Evolutionary conservation across 2,329 filamentous ascomycete genomes (phyloP).

Genomic region (Pseudocercospora macadamiae): DNA sequence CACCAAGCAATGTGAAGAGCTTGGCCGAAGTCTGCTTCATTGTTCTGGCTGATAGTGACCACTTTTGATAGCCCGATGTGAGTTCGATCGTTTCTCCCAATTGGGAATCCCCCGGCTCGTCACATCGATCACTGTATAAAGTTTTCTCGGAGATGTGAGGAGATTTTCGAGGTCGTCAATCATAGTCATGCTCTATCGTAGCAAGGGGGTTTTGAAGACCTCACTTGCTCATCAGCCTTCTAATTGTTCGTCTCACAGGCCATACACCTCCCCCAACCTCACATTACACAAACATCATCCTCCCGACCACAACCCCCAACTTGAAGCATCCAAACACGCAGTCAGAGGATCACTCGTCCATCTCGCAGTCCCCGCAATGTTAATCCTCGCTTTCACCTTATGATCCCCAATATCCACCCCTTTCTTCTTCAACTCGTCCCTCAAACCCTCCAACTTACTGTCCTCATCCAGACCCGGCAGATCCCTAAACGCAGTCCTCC

Average conservation of each 20-base stretch:
- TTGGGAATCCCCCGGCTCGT: too few relatives aligned
- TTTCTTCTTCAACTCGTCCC: constrained; percentile 16
- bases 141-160: too few relatives aligned
- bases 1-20: too few relatives aligned
- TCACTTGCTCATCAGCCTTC: too few relatives aligned
- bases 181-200: too few relatives aligned
- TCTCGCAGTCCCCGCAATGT: constrained; percentile 11
- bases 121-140: too few relatives aligned
- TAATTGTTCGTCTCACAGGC: too few relatives aligned
- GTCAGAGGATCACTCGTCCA: constrained; percentile 24
- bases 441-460: constrained; percentile 22
- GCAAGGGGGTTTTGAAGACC: too few relatives aligned
- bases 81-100: too few relatives aligned
- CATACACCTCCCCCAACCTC: background rate
- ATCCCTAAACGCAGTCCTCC: constrained; percentile 23
- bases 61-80: too few relatives aligned
- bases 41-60: background rate
- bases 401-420: constrained; percentile 17
- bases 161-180: too few relatives aligned
- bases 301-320: constrained; percentile 20
- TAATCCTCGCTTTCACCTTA: constrained; percentile 21
- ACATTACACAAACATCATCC: constrained; percentile 26
- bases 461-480: constrained; percentile 26
- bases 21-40: background rate
- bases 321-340: constrained; percentile 24